Conservation (phyloP, 73 alveolate species). For the Paraurostyla sp. region DNA sequence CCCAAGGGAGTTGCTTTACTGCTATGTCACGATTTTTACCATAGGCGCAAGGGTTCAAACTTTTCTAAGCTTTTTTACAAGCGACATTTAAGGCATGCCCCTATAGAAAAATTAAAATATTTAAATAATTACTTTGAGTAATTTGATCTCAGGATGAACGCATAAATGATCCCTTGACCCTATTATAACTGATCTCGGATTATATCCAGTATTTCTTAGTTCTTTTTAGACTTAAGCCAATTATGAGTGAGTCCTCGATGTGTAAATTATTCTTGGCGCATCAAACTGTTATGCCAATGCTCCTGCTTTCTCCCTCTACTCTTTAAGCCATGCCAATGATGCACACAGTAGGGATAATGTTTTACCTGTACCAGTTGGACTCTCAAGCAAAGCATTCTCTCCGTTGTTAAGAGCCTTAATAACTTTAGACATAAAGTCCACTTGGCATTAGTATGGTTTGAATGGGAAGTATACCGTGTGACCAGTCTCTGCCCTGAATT, state of each 20-base stretch:
- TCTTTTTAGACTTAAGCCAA: slow-evolving; percentile 85
- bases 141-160: slow-evolving; percentile 75
- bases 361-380: slow-evolving; percentile 98
- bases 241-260: slow-evolving; percentile 93
- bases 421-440: slow-evolving; percentile 73
- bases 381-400: slow-evolving; percentile 89
- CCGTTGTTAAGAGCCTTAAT: slow-evolving; percentile 64
- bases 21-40: slow-evolving; percentile 34
- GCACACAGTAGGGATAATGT: slow-evolving; percentile 93
- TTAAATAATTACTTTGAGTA: slow-evolving; percentile 76
- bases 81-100: slow-evolving; percentile 75
- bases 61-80: slow-evolving; percentile 75
- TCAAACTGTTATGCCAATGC: slow-evolving; percentile 62
- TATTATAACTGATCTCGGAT: slow-evolving; percentile 83
- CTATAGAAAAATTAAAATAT: too few species aligned
- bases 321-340: slow-evolving; percentile 88
- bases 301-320: slow-evolving; percentile 69
- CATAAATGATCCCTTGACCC: slow-evolving; percentile 92
- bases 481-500: slow-evolving; percentile 13
- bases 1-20: slow-evolving; percentile 47
- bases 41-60: slow-evolving; percentile 22
- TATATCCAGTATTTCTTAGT: slow-evolving; percentile 84
- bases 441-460: slow-evolving; percentile 75
- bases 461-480: slow-evolving; percentile 79
- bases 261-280: slow-evolving; percentile 83